Base-by-base conservation (phyloP, 2,329 filamentous ascomycete genomes). In the Xylariaceae sp. region DNA sequence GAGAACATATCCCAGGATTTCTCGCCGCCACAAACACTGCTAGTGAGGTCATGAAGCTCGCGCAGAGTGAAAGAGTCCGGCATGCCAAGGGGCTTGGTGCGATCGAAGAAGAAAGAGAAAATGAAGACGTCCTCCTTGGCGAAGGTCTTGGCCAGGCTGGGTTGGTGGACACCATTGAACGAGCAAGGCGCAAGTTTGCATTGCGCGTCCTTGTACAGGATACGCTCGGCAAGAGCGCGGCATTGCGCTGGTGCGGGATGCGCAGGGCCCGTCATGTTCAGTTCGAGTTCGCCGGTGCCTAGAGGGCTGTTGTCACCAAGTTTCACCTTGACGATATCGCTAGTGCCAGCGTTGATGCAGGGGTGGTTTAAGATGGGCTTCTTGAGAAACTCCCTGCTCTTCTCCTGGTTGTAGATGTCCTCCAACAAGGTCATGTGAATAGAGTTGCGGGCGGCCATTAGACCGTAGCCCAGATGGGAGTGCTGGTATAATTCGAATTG, bases 51-150 rank as follows among this genome's bases (percentile, higher is more conserved):
- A 58, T 90, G 85, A 59, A 98, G 77, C 71, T 98, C 93, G 37
- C 83, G 79, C 26, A 98, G 72, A 1, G 90, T 96, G 67, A 97
- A 98, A 4, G 87, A 90, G 53, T 95, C 89, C n/a, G 94, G 93
- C 89, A 98, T 97, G 52, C 94, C 94, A 9, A 98, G 80, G 4
- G 89, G 88, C 64, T 87, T 79, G 18, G 87, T 94, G 57, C 94
- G 90, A 72, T 98, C 93, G 69, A 86, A 96, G 70, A 98, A 98
- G 77, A 95, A 98, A 22, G 88, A 95, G 68, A 98, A 91, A 54
- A 97, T 89, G 69, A 91, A 98, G 30, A 97, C 81, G 57, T 96
- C 90, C 66, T 97, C 91, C 49, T 77, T 78, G 19, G 87, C 73
- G 59, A 98, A 98, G 0, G 93, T 98, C 75, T 95, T 95, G 54